A percentile compares a stretch with the other conserved stretches of the same genome.
Conservation (phyloP, 2,329 filamentous ascomycete genomes). For the Alternaria ventricosa region DNA sequence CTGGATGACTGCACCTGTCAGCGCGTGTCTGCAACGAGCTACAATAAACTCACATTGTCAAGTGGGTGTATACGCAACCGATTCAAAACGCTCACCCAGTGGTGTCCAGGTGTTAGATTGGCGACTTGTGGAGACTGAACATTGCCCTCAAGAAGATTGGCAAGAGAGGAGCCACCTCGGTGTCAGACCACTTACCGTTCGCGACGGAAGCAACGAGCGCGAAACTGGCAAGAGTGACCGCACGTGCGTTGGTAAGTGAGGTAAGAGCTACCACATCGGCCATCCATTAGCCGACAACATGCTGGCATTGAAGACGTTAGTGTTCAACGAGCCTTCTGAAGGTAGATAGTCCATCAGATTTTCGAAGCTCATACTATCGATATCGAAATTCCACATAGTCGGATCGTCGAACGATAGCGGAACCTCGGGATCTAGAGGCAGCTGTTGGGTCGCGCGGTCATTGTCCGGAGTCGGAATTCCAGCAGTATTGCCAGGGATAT, state of each 20-base stretch:
- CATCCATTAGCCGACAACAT: background rate
- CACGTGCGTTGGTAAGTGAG: too few relatives aligned
- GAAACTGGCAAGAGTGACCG: background rate
- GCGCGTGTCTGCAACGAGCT: background rate
- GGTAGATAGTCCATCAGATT: constrained; percentile 35
- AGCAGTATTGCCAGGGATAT: constrained; percentile 11
- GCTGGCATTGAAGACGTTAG: constrained; percentile 32
- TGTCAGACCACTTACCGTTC: background rate
- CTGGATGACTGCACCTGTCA: background rate
- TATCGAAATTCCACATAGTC: constrained; percentile 27
- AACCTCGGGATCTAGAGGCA: constrained; percentile 4
- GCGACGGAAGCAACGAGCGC: background rate
- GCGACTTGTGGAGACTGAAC: background rate
- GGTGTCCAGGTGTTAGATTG: background rate
- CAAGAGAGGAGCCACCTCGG: background rate
- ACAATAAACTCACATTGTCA: background rate
- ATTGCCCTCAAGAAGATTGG: background rate
- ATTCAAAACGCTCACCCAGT: background rate
- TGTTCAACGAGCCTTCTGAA: constrained; percentile 28
- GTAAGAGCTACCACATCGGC: background rate
- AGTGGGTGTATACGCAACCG: background rate
- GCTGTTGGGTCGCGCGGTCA: background rate
- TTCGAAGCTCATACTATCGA: constrained; percentile 35
- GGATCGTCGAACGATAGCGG: constrained; percentile 20
- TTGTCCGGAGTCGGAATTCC: constrained; percentile 16